These are phyloP conservation scores for Lagenaria siceraria DNA, from an alignment of 306 rosid species.

Conservation along the genomic window DNA sequence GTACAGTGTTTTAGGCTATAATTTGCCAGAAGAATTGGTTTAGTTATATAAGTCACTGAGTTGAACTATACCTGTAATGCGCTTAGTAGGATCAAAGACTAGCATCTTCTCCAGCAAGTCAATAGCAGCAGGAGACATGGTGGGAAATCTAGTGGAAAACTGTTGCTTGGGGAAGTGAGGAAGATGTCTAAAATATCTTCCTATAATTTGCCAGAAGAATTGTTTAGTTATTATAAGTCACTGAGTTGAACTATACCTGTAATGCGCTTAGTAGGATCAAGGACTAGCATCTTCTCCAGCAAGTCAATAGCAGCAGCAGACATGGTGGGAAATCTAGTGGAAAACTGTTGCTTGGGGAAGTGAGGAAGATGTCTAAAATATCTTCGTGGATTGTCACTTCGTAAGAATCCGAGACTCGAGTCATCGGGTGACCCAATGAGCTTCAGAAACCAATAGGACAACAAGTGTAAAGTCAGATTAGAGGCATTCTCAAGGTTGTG, in stretches of 20 bases:
- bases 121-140: slow-evolving; percentile 59
- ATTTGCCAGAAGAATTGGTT: background rate
- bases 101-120: slow-evolving; percentile 98
- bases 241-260: slow-evolving; percentile 37
- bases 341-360: slow-evolving; percentile 53
- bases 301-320: slow-evolving; percentile 76
- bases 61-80: slow-evolving; percentile 60
- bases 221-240: background rate
- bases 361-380: slow-evolving; percentile 83
- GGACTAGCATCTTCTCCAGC: slow-evolving; percentile 89
- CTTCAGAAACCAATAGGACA: slow-evolving; percentile 31
- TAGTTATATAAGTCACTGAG: background rate
- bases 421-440: slow-evolving; percentile 97
- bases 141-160: slow-evolving; percentile 56
- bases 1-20: background rate
- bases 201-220: background rate
- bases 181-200: slow-evolving; percentile 76
- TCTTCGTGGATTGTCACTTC: slow-evolving; percentile 84
- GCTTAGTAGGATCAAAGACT: slow-evolving; percentile 79
- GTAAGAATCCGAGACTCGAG: slow-evolving; percentile 78
- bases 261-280: slow-evolving; percentile 87
- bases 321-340: slow-evolving; percentile 53
- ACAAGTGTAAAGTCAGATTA: background rate
- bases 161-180: slow-evolving; percentile 66
- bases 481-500: background rate